These are phyloP conservation scores for Leucocoprinus sp. DNA, from an alignment of 768 basidiomycete genomes.

Conservation along the genomic window DNA sequence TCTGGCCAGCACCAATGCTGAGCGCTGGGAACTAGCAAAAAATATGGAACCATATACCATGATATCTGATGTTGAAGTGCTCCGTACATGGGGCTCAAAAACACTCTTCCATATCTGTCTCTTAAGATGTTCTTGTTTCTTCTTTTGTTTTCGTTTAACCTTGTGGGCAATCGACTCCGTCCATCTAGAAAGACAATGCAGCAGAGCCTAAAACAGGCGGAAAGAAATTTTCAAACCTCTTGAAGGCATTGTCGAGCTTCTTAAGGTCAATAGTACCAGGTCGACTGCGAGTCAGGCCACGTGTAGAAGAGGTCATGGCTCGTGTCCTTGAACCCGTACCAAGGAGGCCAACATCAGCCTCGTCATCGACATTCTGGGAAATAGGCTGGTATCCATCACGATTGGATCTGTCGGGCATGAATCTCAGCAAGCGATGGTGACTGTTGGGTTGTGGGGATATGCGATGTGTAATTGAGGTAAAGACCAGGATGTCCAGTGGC, in stretches of 20 bases:
- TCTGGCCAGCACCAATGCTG: slow-evolving; percentile 26
- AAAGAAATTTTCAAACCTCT: slow-evolving; percentile 36
- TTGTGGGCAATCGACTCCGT: slow-evolving; percentile 82
- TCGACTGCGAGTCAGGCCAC: slow-evolving; percentile 30
- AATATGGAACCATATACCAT: slow-evolving; percentile 26
- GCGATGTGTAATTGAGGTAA: slow-evolving; percentile 4
- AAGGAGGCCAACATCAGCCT: slow-evolving; percentile 27
- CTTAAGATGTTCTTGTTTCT: slow-evolving; percentile 49
- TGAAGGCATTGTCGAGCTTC: slow-evolving; percentile 78
- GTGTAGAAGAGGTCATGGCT: slow-evolving; percentile 17
- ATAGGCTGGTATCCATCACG: slow-evolving; percentile 40
- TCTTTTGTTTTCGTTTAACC: slow-evolving; percentile 75
- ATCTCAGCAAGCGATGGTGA: not conserved
- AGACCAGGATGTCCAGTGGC: slow-evolving; percentile 9
- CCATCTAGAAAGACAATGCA: slow-evolving; percentile 42
- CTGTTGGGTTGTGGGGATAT: not conserved
- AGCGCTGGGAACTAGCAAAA: slow-evolving; percentile 1
- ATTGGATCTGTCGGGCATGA: slow-evolving; percentile 7
- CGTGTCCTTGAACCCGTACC: slow-evolving; percentile 14
- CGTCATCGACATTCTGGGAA: slow-evolving; percentile 32
- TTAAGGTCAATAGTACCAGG: slow-evolving; percentile 71
- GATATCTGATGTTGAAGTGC: slow-evolving; percentile 18
- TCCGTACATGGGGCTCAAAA: slow-evolving; percentile 55
- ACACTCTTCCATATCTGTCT: slow-evolving; percentile 76
- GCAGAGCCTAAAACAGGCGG: not conserved